These are phyloP conservation scores for Dendrothele bispora DNA, from an alignment of 768 basidiomycete genomes.

Conservation along the genomic window DNA sequence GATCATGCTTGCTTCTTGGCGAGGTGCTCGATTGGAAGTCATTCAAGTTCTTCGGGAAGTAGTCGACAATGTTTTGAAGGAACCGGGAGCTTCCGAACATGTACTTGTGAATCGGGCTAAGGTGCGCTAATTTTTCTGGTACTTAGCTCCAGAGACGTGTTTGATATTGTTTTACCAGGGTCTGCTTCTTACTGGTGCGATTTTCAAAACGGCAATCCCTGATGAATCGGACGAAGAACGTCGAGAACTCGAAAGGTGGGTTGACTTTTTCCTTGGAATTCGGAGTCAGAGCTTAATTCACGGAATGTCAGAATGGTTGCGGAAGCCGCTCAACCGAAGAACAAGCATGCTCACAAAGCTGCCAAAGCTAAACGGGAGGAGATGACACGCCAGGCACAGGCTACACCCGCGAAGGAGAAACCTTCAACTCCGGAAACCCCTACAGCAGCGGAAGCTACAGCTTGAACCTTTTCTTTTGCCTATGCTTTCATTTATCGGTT, in stretches of 20 bases:
- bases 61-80: constrained; percentile 83
- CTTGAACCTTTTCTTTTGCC: no score
- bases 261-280: constrained; percentile 1
- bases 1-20: constrained; percentile 97
- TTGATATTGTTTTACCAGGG: constrained; percentile 46
- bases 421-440: constrained; percentile 8
- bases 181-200: constrained; percentile 83
- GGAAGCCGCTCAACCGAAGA: constrained; percentile 76
- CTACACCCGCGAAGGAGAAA: constrained; percentile 12
- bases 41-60: constrained; percentile 84
- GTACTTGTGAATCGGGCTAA: constrained; percentile 83
- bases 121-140: constrained; percentile 37
- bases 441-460: not conserved
- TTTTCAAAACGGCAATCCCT: constrained; percentile 82
- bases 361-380: constrained; percentile 42
- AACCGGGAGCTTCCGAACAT: constrained; percentile 68
- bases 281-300: not conserved
- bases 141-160: not conserved
- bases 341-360: constrained; percentile 46
- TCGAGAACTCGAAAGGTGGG: constrained; percentile 88
- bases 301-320: constrained; percentile 70
- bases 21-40: constrained; percentile 94
- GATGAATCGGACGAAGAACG: constrained; percentile 95
- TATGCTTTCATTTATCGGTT: no score
- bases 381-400: constrained; percentile 33